Conservation (phyloP, 345 rosid species). For the Eucalyptus brandiana region DNA sequence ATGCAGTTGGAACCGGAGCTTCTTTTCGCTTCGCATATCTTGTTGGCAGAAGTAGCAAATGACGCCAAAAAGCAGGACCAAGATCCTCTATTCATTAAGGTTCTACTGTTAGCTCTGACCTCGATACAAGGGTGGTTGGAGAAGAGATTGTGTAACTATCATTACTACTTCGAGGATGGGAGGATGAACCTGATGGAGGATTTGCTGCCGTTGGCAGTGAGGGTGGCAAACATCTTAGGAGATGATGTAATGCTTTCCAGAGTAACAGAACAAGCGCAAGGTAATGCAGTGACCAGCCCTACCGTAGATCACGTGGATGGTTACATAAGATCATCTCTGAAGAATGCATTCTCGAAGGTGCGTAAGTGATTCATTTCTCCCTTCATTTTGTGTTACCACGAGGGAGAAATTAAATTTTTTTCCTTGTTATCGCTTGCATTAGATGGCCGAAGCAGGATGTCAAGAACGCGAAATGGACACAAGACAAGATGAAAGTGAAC, state of each 20-base stretch:
- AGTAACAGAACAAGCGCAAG: slow-evolving; percentile 29
- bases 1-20: slow-evolving; percentile 66
- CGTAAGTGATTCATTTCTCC: not conserved
- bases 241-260: slow-evolving; percentile 33
- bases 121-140: slow-evolving; percentile 87
- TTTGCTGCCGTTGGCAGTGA: slow-evolving; percentile 60
- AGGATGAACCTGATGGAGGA: slow-evolving; percentile 42
- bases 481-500: slow-evolving; percentile 41
- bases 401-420: not conserved
- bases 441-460: slow-evolving; percentile 52
- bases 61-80: slow-evolving; percentile 64
- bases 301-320: slow-evolving; percentile 47
- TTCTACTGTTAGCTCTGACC: slow-evolving; percentile 44
- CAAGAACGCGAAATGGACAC: slow-evolving; percentile 17
- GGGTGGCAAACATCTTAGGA: slow-evolving; percentile 50
- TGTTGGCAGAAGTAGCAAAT: slow-evolving; percentile 69
- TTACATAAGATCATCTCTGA: slow-evolving; percentile 68
- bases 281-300: slow-evolving; percentile 32
- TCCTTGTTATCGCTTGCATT: not conserved
- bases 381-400: not conserved
- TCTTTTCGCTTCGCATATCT: slow-evolving; percentile 54
- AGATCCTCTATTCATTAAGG: slow-evolving; percentile 47
- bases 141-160: slow-evolving; percentile 61
- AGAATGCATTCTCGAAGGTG: slow-evolving; percentile 67
- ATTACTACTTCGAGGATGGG: slow-evolving; percentile 61